Base-by-base conservation (phyloP, 2,329 filamentous ascomycete genomes). In the Moelleriella libera region DNA sequence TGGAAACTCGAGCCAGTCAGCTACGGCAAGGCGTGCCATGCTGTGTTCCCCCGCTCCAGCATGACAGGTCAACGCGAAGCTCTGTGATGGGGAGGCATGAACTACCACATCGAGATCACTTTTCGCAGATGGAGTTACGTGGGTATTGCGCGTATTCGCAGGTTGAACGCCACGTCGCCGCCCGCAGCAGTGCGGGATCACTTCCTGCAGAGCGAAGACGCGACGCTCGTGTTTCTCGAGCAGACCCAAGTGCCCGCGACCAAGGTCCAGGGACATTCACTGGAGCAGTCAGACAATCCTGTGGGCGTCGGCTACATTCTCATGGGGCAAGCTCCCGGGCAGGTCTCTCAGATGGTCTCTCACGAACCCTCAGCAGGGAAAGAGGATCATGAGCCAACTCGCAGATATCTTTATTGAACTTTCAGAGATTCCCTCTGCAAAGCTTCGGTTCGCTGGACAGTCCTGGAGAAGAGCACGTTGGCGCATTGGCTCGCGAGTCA, bases 61-160 rank as follows among this genome's bases (percentile, higher is more conserved):
- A 68, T 57, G 58, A 67, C 47, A 55, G 53, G 53, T 51, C 52
- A 4, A 62, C 50, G 28, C 58, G 55, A 44, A 61, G 53, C 39
- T 62, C 63, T 5, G 59, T 68, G 0, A 71, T 71, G 21, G 63
- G 67, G 66, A 39, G 64, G 66, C 3, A 67, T 65, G 62, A 70
- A 71, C 51, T 71, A 65, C 52, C 65, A 71, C 50, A 51, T 68
- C 41, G 61, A 67, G 39, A 53, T 72, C 45, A 21, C 48, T 45
- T 6, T 72, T 72, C 49, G 60, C 68, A 5, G 68, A 71, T 52
- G 64, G 64, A 41, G 50, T 67, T 30, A 57, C 50, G 43, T 71
- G 68, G 69, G 57, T 71, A 2, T 21, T 21, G 65, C 65, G 14
- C 61, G 68, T 10, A 62, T 71, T 44, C 65, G 63, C 45, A 61